These are phyloP conservation scores for Calonectria ilicicola DNA, from an alignment of 2,329 filamentous ascomycete species.

Conservation along the genomic window DNA sequence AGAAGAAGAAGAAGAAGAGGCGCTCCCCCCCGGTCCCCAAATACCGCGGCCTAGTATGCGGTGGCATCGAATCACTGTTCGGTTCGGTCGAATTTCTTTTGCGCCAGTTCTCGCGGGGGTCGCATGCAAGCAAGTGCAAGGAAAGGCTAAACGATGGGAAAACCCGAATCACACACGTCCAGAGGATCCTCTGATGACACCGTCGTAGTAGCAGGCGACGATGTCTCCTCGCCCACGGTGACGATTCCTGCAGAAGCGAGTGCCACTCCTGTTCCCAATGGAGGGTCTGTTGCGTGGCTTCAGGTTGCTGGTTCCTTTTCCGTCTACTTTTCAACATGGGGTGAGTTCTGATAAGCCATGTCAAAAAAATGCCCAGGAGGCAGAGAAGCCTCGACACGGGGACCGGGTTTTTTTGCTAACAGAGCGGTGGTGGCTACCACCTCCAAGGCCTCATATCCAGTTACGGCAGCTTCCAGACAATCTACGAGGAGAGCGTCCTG, in stretches of 20 bases:
- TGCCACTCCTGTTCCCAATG: constrained; percentile 16
- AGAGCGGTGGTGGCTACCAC: background rate
- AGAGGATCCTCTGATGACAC: constrained; percentile 4
- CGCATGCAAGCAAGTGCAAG: background rate
- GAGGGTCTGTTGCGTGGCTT: constrained; percentile 36
- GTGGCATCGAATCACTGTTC: background rate
- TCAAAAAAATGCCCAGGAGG: no score
- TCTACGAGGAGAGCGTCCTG: constrained; percentile 34
- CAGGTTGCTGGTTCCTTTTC: constrained; percentile 37
- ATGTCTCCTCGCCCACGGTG: background rate
- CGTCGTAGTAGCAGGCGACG: background rate
- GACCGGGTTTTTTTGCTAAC: background rate
- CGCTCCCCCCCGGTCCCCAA: background rate
- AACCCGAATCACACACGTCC: background rate
- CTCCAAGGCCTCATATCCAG: constrained; percentile 36
- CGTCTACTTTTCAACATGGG: constrained; percentile 41
- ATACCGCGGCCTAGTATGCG: background rate
- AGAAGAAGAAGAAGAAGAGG: background rate
- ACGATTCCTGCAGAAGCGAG: background rate
- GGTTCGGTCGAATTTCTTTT: background rate
- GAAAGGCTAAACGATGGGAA: background rate
- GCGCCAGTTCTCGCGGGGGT: background rate
- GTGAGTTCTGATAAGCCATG: constrained; percentile 15
- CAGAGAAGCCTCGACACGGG: background rate
- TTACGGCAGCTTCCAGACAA: constrained; percentile 40